Evolutionary conservation across 2,329 filamentous ascomycete species (phyloP).

Genomic region (Stromatinia cepivora): DNA sequence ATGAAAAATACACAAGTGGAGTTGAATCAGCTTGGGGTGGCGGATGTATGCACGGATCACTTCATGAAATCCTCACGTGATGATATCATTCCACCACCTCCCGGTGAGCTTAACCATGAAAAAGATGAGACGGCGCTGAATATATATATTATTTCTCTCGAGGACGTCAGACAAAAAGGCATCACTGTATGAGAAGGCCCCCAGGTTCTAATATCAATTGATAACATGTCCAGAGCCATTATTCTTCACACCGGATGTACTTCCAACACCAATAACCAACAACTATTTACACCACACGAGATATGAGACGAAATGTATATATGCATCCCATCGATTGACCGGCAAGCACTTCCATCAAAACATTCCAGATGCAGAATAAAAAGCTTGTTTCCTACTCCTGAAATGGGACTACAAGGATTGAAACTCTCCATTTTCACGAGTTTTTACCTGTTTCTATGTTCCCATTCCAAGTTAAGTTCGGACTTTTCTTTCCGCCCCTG

Average conservation of each 20-base stretch:
- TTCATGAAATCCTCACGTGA: neutral
- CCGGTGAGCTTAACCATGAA: neutral
- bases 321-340: neutral
- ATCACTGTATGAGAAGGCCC: neutral
- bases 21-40: neutral
- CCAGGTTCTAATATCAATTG: neutral
- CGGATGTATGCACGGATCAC: neutral
- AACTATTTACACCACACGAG: neutral
- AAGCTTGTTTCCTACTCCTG: neutral
- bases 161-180: neutral
- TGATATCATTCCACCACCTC: neutral
- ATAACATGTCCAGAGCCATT: neutral
- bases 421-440: neutral
- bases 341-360: neutral
- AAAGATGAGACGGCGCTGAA: too few relatives aligned
- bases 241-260: neutral
- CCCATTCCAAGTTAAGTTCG: neutral
- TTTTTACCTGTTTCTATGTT: neutral
- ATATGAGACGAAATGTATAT: neutral
- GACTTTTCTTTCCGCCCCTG: neutral
- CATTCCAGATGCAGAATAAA: neutral
- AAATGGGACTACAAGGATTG: neutral
- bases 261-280: neutral
- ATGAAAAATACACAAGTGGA: neutral
- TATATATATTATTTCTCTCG: neutral